Conservation (phyloP, 805 yeast genomes). For the Wilhelminamyces savonicus region DNA sequence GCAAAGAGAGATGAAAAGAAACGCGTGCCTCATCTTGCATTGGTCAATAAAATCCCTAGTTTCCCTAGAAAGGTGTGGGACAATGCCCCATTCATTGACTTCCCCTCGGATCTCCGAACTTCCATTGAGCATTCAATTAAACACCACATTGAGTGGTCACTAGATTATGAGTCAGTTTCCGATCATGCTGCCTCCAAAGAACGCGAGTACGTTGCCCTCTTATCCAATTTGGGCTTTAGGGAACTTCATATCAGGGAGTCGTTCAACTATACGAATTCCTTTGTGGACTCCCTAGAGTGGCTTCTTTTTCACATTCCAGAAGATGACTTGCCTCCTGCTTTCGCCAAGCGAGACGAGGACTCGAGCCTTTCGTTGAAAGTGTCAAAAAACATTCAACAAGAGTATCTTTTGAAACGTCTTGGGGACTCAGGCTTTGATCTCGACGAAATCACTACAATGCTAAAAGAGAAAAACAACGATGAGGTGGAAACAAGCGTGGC, state of each 20-base stretch:
- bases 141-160: slow-evolving; percentile 51
- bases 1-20: not conserved
- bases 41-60: slow-evolving; percentile 6
- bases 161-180: slow-evolving; percentile 14
- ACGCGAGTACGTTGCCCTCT: not conserved
- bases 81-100: slow-evolving; percentile 58
- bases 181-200: not conserved
- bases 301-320: slow-evolving; percentile 86
- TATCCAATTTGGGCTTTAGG: slow-evolving; percentile 56
- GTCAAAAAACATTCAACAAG: slow-evolving; percentile 47
- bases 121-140: slow-evolving; percentile 57
- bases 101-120: slow-evolving; percentile 57
- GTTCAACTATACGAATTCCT: slow-evolving; percentile 44
- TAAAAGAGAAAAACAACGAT: slow-evolving; percentile 35
- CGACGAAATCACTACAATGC: slow-evolving; percentile 50
- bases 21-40: no score
- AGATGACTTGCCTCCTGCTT: slow-evolving; percentile 76
- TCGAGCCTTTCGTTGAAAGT: slow-evolving; percentile 52
- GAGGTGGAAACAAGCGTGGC: slow-evolving; percentile 47
- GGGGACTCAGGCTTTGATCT: slow-evolving; percentile 64
- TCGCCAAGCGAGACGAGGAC: slow-evolving; percentile 52
- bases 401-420: slow-evolving; percentile 53
- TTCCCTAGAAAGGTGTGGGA: slow-evolving; percentile 65
- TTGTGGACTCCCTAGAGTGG: slow-evolving; percentile 63
- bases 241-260: slow-evolving; percentile 67